Percentiles rank a stretch among this genome's conserved stretches.
phyloP scores from a whole-genome alignment of 106 monocot genomes.

The Dendrobium huoshanense region DNA sequence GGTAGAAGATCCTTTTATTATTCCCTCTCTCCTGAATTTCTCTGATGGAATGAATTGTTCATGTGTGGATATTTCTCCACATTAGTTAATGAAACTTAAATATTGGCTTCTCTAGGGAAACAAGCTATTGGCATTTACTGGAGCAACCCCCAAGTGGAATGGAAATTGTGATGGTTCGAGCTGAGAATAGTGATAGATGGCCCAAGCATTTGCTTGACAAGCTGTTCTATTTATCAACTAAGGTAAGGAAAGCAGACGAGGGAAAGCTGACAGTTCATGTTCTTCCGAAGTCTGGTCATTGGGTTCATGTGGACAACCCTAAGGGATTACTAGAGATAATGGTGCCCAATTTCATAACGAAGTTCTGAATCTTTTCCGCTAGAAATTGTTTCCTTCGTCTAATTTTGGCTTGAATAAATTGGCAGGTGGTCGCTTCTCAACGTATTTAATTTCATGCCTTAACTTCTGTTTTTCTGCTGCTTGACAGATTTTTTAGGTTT shows the following conservation, averaged over 20 bases:
- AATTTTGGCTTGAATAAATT: too few species aligned
- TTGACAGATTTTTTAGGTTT: too few species aligned
- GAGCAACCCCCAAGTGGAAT: conserved; percentile 76
- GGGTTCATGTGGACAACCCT: conserved; percentile 98
- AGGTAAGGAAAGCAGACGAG: conserved; percentile 18
- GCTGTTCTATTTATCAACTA: conserved; percentile 36
- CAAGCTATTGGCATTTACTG: conserved; percentile 66
- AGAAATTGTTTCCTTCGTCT: background rate
- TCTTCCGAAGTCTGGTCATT: conserved; percentile 83
- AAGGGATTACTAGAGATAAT: conserved; percentile 91
- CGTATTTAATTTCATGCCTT: too few species aligned
- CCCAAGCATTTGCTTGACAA: conserved; percentile 25
- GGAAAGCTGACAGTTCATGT: conserved; percentile 67
- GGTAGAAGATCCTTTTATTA: conserved; percentile 23
- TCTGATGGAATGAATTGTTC: background rate
- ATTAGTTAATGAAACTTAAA: background rate
- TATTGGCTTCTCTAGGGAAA: conserved; percentile 38
- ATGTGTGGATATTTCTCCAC: too few species aligned
- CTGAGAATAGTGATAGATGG: conserved; percentile 93
- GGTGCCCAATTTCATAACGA: conserved; percentile 52
- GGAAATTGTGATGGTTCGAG: conserved; percentile 68
- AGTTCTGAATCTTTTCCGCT: conserved; percentile 2
- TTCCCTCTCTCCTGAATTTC: background rate
- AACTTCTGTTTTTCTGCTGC: too few species aligned
- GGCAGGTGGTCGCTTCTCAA: too few species aligned